These are phyloP conservation scores for Sporobolomyces roseus DNA, from an alignment of 768 basidiomycete species.

Conservation along the genomic window DNA sequence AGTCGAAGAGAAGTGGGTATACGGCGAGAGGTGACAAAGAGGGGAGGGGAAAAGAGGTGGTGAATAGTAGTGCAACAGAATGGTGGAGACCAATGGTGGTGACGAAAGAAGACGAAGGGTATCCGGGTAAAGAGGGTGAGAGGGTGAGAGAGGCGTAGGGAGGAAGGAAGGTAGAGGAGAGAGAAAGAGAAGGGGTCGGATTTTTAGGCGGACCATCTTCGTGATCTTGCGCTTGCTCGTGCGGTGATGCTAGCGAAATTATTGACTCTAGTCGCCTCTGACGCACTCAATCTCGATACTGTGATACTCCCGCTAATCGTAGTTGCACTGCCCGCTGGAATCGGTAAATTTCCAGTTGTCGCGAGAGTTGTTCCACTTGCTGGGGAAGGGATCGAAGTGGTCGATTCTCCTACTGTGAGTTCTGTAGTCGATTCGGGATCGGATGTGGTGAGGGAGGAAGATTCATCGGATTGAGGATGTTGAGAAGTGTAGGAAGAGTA, in stretches of 20 bases:
- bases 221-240: neutral
- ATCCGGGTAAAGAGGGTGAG: neutral
- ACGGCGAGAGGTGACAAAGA: neutral
- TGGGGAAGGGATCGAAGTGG: slow-evolving; percentile 8
- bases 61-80: no score
- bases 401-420: neutral
- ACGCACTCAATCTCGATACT: neutral
- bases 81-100: no score
- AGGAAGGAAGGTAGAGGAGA: neutral
- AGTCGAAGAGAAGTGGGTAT: neutral
- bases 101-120: neutral
- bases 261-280: neutral
- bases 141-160: neutral
- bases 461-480: slow-evolving; percentile 11
- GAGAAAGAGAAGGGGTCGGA: neutral
- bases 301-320: slow-evolving; percentile 19
- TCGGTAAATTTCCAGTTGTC: slow-evolving; percentile 32
- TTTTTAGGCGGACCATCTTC: slow-evolving; percentile 5
- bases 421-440: neutral
- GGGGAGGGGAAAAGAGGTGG: neutral
- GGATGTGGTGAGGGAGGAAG: neutral
- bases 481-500: slow-evolving; percentile 27
- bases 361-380: slow-evolving; percentile 16
- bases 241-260: slow-evolving; percentile 4
- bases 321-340: slow-evolving; percentile 24